These are phyloP conservation scores for Solanum boliviense DNA, from an alignment of 257 asterid species.

Conservation along the genomic window DNA sequence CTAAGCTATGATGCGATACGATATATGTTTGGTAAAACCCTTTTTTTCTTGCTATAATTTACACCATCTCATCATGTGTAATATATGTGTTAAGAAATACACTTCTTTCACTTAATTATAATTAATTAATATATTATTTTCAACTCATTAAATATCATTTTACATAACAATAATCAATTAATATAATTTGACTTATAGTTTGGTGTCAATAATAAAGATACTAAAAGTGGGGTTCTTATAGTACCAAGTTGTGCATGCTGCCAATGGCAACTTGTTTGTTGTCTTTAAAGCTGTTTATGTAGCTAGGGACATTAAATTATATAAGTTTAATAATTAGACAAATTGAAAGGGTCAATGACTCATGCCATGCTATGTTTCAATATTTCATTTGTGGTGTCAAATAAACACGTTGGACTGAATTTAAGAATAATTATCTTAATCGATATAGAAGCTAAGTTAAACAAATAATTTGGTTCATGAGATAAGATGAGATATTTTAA, in stretches of 20 bases:
- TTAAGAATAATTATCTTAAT: not conserved
- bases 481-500: no score
- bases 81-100: not conserved
- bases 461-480: no score
- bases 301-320: not conserved
- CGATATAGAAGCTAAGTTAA: not conserved
- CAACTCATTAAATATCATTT: not conserved
- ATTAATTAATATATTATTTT: not conserved
- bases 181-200: not conserved
- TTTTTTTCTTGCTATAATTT: no score
- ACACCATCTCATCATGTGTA: not conserved
- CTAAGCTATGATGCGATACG: not conserved
- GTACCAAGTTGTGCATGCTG: constrained; percentile 3
- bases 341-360: not conserved
- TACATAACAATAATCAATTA: not conserved
- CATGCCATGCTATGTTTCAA: not conserved
- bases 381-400: not conserved
- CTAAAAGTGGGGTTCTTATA: not conserved
- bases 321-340: not conserved
- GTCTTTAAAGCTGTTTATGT: not conserved
- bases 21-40: not conserved
- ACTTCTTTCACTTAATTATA: not conserved
- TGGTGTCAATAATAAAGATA: not conserved
- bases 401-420: not conserved
- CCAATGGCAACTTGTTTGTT: not conserved